A percentile compares a stretch with the other conserved stretches of the same genome.
phyloP scores from a whole-genome alignment of 257 asterid genomes.

The Ehretia macrophylla region DNA sequence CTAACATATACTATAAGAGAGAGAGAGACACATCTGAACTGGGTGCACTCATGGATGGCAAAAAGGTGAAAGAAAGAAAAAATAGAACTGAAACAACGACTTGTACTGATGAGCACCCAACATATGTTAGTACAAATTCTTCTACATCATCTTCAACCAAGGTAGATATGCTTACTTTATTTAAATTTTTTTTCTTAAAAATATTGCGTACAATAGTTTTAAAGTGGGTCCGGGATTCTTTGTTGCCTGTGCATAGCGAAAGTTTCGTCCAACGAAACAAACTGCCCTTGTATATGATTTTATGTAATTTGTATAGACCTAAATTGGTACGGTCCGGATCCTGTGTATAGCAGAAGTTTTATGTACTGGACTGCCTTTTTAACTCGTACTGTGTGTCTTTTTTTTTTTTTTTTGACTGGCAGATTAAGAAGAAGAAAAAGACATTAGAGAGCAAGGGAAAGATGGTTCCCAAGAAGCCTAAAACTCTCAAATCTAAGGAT shows the following conservation, averaged over 20 bases:
- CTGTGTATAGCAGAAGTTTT: too few relatives aligned
- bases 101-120: background rate
- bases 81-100: background rate
- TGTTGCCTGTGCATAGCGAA: too few relatives aligned
- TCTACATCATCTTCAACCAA: constrained; percentile 20
- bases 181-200: constrained; percentile 2
- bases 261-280: too few relatives aligned
- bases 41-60: background rate
- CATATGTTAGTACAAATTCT: background rate
- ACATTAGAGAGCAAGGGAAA: constrained; percentile 32
- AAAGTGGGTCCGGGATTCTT: too few relatives aligned
- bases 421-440: constrained; percentile 19
- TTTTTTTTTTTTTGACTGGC: background rate
- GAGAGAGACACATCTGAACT: too few relatives aligned
- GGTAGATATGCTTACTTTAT: background rate
- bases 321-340: too few relatives aligned
- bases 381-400: too few relatives aligned
- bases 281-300: too few relatives aligned
- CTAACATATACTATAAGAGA: background rate
- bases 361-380: too few relatives aligned
- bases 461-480: constrained; percentile 31
- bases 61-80: background rate
- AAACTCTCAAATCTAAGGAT: constrained; percentile 45
- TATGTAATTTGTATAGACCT: too few relatives aligned
- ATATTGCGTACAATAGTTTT: too few relatives aligned